These are phyloP conservation scores for Conticribra weissflogii DNA, from an alignment of 108 stramenopile species.

Conservation along the genomic window DNA sequence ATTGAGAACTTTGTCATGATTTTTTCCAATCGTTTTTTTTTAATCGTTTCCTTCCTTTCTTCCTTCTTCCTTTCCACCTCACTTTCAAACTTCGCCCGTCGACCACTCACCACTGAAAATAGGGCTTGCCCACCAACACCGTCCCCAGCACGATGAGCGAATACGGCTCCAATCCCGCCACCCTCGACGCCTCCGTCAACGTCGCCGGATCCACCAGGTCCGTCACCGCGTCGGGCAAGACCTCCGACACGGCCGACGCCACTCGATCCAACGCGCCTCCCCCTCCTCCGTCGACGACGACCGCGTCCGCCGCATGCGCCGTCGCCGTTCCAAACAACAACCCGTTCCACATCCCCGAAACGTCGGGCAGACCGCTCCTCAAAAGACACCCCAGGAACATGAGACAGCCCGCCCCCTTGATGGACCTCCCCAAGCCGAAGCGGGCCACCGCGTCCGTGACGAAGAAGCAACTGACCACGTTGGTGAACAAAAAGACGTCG, in stretches of 20 bases:
- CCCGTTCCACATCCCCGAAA: constrained; percentile 9
- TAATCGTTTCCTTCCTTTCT: too few species aligned
- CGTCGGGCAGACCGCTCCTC: constrained; percentile 40
- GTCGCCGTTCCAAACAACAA: not conserved
- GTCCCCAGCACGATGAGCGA: constrained; percentile 49
- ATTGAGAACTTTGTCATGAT: too few species aligned
- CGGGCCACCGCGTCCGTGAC: constrained; percentile 51
- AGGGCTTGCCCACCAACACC: constrained; percentile 58
- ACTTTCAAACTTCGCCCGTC: too few species aligned
- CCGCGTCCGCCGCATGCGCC: constrained; percentile 1
- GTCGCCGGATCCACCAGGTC: constrained; percentile 21
- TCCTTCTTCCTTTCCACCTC: too few species aligned
- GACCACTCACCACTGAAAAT: constrained; percentile 53
- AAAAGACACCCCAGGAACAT: constrained; percentile 52
- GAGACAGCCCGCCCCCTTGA: constrained; percentile 47
- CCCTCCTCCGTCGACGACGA: not conserved
- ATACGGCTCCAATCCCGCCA: constrained; percentile 47
- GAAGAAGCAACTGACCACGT: constrained; percentile 51
- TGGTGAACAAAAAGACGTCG: constrained; percentile 56
- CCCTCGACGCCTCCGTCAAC: constrained; percentile 34
- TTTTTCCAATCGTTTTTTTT: too few species aligned
- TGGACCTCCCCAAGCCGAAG: constrained; percentile 43
- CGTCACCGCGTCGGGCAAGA: constrained; percentile 32
- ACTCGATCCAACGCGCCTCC: not conserved
- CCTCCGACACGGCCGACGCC: constrained; percentile 24